Base-by-base conservation (phyloP, 2,329 filamentous ascomycete species). In the Aspergillus fijiensis region DNA sequence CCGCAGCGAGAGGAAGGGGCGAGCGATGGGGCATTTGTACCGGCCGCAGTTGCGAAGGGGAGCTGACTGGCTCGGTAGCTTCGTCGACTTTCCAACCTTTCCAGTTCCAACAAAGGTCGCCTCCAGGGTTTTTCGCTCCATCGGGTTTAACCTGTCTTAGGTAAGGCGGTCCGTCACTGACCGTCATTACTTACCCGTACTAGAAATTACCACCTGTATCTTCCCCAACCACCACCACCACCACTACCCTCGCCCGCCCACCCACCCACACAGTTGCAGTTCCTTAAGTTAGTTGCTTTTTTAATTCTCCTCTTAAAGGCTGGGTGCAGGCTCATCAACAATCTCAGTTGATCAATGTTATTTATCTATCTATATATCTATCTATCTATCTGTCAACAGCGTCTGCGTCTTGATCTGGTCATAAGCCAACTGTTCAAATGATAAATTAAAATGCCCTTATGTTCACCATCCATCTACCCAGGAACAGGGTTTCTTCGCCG, bases 1-100 rank as follows among this genome's bases (percentile, higher is more conserved):
- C 64, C 67, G 66, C 67, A 69, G 68, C 65, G 68, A 70, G 52
- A 66, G 71, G 63, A 69, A 70, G 70, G 69, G 65, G 72, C 71
- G 72, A 66, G 67, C 64, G 72, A 76, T 76, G 74, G 74, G 71
- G 73, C 73, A 75, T 76, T 76, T 76, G 73, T 76, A 76, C 70
- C 67, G 67, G 64, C 65, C 66, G 60, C 63, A 45, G 54, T 55
- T 57, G 45, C 51, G 58, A 61, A 35, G 61, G 60, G 59, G 59
- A 65, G 64, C 64, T 67, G 65, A 70, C 64, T 73, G 71, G 66
- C 62, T 63, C 65, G 64, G 56, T 58, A 45, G 55, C 58, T 62
- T 55, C 39, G 39, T 45, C 39, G 39, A 45, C 39, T 45, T 45
- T 45, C 39, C 47, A 62, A 62, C 63, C 62, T 57, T 57, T 57